Percentiles rank a stretch among this genome's conserved stretches.
These are phyloP conservation scores for Maudiozyma turicensis DNA, from an alignment of 805 yeast genomes.

Conservation along the genomic window DNA sequence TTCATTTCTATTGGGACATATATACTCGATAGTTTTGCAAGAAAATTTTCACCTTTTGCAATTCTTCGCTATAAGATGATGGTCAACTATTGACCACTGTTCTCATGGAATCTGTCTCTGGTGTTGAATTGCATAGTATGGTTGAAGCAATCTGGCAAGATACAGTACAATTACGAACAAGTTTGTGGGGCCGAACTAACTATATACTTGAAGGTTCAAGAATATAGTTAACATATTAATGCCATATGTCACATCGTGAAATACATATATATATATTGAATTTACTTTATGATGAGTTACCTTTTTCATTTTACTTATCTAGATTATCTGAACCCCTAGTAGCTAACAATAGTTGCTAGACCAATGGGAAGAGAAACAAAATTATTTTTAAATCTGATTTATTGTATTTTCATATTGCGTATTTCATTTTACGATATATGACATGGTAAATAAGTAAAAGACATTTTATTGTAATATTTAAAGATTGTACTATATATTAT, in stretches of 20 bases:
- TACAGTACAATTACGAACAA: too few relatives aligned
- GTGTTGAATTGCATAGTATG: too few relatives aligned
- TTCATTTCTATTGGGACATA: too few relatives aligned
- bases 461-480: too few relatives aligned
- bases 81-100: too few relatives aligned
- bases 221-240: background rate
- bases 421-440: background rate
- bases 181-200: too few relatives aligned
- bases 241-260: background rate
- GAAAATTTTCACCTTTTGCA: too few relatives aligned
- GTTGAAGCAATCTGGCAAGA: too few relatives aligned
- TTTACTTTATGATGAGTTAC: constrained; percentile 16
- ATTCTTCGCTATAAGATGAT: too few relatives aligned
- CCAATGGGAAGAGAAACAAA: constrained; percentile 7
- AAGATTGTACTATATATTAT: background rate
- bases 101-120: too few relatives aligned
- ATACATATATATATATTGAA: background rate
- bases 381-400: background rate
- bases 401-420: background rate
- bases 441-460: too few relatives aligned
- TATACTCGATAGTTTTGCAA: too few relatives aligned
- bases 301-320: constrained; percentile 23
- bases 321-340: constrained; percentile 27
- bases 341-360: constrained; percentile 14
- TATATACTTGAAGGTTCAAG: background rate